Base-by-base conservation (phyloP, 345 rosid genomes). In the Lepidium africanum region DNA sequence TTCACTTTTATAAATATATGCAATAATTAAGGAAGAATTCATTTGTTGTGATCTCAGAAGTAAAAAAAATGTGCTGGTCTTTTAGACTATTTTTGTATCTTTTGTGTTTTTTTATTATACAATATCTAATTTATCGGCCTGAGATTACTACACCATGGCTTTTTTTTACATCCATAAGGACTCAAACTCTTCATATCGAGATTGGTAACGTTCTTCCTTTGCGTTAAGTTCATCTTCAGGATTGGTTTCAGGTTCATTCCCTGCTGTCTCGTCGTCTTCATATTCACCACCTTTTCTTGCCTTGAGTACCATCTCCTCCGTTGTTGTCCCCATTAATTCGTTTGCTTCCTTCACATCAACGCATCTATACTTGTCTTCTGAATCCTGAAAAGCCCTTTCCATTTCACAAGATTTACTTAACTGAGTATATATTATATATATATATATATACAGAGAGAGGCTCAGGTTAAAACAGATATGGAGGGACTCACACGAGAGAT, bases 291-390 rank as follows among this genome's bases (percentile, higher is more conserved):
- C 81, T 14, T 50, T 53, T 71, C 60, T 85, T 17, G 86, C 94
- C 79, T 78, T 83, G 1, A 82, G 84, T 63, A 91, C 92, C 65
- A 84, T 49, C 79, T 91, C 93, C 80, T 87, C 96, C 0, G 93
- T 87, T 0, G 96, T 88, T 58, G 78, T 81, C 62, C 97, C 96
- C 55, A 91, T 87, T 59, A 79, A 76, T 66, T 85, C 85, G 63
- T 87, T 89, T 35, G 94, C 96, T 41, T 63, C 75, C 76, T 60
- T 83, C 77, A 91, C 13, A 19, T 19, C 78, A 35, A 81, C 82
- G 53, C 87, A 77, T 38, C 42, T 49, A 59, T 81, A 88, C 56
- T 50, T 65, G 58, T 84, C 90, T 19, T 19, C 45, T 15, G 69
- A 37, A 42, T 88, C 92, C 96, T 91, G 85, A 73, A 40, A 58